phyloP scores from a whole-genome alignment of 768 basidiomycete genomes.

The Lepiota brunneoincarnata region DNA sequence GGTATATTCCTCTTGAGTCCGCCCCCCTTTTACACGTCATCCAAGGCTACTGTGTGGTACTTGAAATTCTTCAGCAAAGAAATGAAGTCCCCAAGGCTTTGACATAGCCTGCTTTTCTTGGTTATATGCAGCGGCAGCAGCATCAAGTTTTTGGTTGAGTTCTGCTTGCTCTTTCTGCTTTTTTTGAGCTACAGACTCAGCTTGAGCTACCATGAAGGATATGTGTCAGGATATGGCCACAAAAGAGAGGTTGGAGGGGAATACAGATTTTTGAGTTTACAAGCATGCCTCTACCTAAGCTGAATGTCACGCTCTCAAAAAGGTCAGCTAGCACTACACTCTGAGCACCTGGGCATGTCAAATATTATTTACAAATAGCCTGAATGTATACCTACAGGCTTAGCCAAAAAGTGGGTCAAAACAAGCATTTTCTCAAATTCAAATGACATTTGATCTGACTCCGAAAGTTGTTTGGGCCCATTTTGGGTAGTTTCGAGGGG shows the following conservation, averaged over 20 bases:
- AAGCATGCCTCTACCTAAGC: too few relatives aligned
- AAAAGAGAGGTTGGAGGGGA: not conserved
- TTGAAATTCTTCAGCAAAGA: conserved; percentile 13
- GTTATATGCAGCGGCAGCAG: not conserved
- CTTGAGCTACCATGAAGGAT: not conserved
- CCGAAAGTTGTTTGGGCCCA: too few relatives aligned
- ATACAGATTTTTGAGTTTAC: not conserved
- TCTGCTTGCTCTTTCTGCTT: not conserved
- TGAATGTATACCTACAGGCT: too few relatives aligned
- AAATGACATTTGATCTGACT: too few relatives aligned
- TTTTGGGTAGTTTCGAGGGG: too few relatives aligned
- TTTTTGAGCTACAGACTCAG: not conserved
- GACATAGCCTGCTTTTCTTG: not conserved
- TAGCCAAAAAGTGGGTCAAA: too few relatives aligned
- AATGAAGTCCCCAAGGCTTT: conserved; percentile 4
- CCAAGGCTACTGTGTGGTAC: conserved; percentile 16
- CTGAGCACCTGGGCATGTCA: too few relatives aligned
- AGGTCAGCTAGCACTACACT: too few relatives aligned
- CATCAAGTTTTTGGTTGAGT: not conserved
- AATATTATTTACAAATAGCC: too few relatives aligned
- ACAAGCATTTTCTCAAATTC: too few relatives aligned
- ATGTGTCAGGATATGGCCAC: not conserved
- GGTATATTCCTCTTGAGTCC: conserved; percentile 19
- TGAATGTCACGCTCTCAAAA: too few relatives aligned
- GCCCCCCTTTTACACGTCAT: conserved; percentile 17